Conservation (phyloP, 176 grass and related monocot genomes). For the Juncus effusus region DNA sequence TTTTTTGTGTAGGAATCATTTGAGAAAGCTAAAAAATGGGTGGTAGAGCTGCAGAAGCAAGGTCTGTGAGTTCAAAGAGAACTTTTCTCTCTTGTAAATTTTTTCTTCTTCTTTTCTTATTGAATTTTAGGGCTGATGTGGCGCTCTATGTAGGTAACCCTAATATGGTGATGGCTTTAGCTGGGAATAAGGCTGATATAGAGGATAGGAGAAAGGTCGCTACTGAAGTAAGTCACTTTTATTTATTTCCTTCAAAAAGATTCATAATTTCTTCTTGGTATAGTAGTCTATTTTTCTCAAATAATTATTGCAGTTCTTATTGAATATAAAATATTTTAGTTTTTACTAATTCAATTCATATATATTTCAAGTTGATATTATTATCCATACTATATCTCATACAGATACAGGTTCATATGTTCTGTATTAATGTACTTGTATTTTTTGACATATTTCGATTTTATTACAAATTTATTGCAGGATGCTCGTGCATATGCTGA, state of each 20-base stretch:
- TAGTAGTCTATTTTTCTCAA: not conserved
- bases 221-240: constrained; percentile 44
- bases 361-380: too few relatives aligned
- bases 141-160: constrained; percentile 55
- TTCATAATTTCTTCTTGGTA: too few relatives aligned
- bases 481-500: constrained; percentile 80
- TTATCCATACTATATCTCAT: too few relatives aligned
- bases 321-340: too few relatives aligned
- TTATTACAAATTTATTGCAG: constrained; percentile 33
- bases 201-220: constrained; percentile 72
- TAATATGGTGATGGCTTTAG: constrained; percentile 78
- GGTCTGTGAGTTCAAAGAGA: constrained; percentile 31
- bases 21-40: constrained; percentile 88
- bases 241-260: not conserved
- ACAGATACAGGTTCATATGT: not conserved
- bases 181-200: constrained; percentile 93
- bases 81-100: not conserved
- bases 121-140: constrained; percentile 18
- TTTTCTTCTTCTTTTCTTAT: constrained; percentile 10
- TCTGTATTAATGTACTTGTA: not conserved
- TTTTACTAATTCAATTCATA: too few relatives aligned
- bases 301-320: not conserved
- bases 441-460: not conserved
- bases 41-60: constrained; percentile 91
- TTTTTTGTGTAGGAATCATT: constrained; percentile 64